Base-by-base conservation (phyloP, 768 basidiomycete species). In the Lentinus tigrinus region DNA sequence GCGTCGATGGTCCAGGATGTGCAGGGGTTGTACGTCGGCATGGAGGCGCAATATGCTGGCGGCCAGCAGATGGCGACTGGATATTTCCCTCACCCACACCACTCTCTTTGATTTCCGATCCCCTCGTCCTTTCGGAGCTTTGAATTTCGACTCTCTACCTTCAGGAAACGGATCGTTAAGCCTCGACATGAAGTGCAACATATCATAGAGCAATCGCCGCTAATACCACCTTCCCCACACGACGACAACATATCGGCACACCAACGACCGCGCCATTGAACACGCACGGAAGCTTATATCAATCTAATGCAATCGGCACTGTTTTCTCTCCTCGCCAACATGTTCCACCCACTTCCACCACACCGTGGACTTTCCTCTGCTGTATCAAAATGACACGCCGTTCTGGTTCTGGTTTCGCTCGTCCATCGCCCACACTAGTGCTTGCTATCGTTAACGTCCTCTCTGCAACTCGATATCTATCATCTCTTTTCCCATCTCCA, bases 321-420 rank as follows among this genome's bases (percentile, higher is more conserved):
- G 39, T 40, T 40, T 19, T 40, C 7, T 40, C 39, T 16, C 39
- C 9, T 16, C 39, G 6, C 39, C 36, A 37, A 9, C 9, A 9
- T 16, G 36, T 16, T 16, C 9, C 39, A 40, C 14, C 14, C 19
- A 40, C 39, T 2, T 19, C 14, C 39, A 40, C 19, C 36, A 37
- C 36, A 37, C 36, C n/a, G n/a, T n/a, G n/a, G n/a, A n/a, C n/a
- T 37, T 40, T 17, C 27, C 58, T 40, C 48, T 54, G 52, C 59
- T 60, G 59, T 60, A 60, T 60, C 59, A 56, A 60, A 60, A 56
- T 38, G 59, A 56, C 59, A 23, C 47, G 43, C 55, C 50, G 49
- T 47, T 56, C 37, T 57, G 31, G 49, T 47, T 51, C 27, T 23
- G 21, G 43, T 37, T 27, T 36, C 26, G 40, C 23, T 36, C 46